These are phyloP conservation scores for Iris macrosiphon DNA, from an alignment of 106 monocot genomes.

Conservation along the genomic window DNA sequence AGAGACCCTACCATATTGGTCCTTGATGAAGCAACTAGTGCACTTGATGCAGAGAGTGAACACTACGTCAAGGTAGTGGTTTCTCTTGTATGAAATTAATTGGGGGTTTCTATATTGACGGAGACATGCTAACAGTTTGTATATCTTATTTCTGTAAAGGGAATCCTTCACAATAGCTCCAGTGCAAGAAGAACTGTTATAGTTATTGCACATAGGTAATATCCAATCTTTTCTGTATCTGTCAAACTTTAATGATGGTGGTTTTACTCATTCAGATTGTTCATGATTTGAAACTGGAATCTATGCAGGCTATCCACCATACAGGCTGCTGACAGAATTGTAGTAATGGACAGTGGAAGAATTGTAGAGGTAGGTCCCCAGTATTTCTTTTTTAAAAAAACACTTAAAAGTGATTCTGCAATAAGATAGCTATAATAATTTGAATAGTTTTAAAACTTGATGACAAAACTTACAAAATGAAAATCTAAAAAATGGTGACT, in stretches of 20 bases:
- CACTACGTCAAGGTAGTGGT: slow-evolving; percentile 71
- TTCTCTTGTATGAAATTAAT: neutral
- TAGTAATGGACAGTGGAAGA: slow-evolving; percentile 88
- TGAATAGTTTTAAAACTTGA: neutral
- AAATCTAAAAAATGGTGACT: too few relatives aligned
- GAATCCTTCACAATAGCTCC: slow-evolving; percentile 22
- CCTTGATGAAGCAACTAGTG: slow-evolving; percentile 95
- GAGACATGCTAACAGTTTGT: neutral
- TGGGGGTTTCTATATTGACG: neutral
- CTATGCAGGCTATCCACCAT: slow-evolving; percentile 77
- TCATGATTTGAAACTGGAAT: neutral
- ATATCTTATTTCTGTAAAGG: neutral
- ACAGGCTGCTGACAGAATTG: slow-evolving; percentile 78
- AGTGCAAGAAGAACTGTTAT: slow-evolving; percentile 66
- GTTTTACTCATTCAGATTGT: neutral
- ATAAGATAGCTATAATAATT: neutral
- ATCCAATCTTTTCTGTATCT: neutral
- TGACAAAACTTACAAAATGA: neutral
- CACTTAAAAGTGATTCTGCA: neutral
- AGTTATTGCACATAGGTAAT: slow-evolving; percentile 90
- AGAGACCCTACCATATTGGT: slow-evolving; percentile 88
- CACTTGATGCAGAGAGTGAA: slow-evolving; percentile 97
- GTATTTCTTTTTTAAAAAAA: neutral
- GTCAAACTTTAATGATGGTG: neutral
- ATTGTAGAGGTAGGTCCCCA: slow-evolving; percentile 85